Base-by-base conservation (phyloP, 768 basidiomycete species). In the Trametes meyenii region DNA sequence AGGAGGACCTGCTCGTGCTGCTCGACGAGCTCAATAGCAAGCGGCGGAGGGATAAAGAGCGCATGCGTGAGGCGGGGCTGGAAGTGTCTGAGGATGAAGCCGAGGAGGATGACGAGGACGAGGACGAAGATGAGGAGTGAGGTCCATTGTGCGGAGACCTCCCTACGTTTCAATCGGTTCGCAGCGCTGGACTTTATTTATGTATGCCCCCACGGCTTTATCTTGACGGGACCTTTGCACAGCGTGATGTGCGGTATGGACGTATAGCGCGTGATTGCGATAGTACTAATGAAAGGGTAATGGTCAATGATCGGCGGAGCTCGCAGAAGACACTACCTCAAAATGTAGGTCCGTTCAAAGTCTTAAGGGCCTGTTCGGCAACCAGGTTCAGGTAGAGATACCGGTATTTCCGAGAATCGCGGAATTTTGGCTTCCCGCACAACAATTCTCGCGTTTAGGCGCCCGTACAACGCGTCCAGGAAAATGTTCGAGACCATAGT, bases 51-150 rank as follows among this genome's bases (percentile, higher is more conserved):
- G 97, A 98, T 71, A 98, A 98, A 78, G 81, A 73, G 49, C 79
- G 82, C 66, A 83, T 99, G 78, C 79, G 81, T 69, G 84, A 83
- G 58, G 84, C 83, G 11, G 91, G 91, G 0, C 59, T 93, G 72
- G 95, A 95, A 36, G 96, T 98, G 1, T 95, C 92, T 0, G 96
- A 98, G 68, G 96, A 95, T 60, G 97, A 95, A 59, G 92, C 75
- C 0, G 94, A 90, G 3, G 91, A 85, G 0, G 82, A 81, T 1
- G 83, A 77, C 0, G 83, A 75, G 0, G 75, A 72, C 0, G 74
- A 68, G 0, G 75, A 72, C 0, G 74, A 68, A 4, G 72, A 72
- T 12, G 64, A 66, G 7, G 56, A 55, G 29, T 44, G 50, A 53
- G 14, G 40, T n/a, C 23, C 3, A 16, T 5, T 16, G n/a, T 17